Percentiles rank a stretch among this genome's conserved stretches.
Conservation (phyloP, 2,329 filamentous ascomycete genomes). For the Penicillium sp. region DNA sequence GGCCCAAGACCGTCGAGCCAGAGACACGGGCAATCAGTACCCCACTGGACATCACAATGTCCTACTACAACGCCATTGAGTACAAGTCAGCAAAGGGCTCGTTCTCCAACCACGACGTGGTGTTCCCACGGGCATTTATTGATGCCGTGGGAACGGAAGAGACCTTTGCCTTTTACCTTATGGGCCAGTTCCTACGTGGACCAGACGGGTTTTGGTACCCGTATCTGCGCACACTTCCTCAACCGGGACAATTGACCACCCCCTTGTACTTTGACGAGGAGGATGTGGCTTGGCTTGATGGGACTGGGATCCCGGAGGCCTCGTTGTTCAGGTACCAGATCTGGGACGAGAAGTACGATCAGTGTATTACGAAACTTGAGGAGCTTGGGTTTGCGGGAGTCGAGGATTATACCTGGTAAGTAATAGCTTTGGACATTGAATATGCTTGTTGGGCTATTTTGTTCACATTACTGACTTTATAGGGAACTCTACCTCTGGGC, state of each 20-base stretch:
- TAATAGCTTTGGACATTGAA: background rate
- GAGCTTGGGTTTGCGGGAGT: conserved; percentile 29
- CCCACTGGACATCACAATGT: conserved; percentile 36
- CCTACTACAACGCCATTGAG: conserved; percentile 38
- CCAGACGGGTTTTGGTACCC: conserved; percentile 63
- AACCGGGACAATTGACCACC: conserved; percentile 59
- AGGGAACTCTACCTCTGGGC: conserved; percentile 50
- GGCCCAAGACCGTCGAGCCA: conserved; percentile 22
- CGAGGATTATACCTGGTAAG: conserved; percentile 41
- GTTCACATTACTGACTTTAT: conserved; percentile 7
- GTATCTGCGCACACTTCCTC: conserved; percentile 66
- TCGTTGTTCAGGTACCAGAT: conserved; percentile 33
- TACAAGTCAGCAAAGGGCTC: conserved; percentile 13
- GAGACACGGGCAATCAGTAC: conserved; percentile 38
- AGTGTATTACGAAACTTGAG: conserved; percentile 30
- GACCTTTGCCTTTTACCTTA: conserved; percentile 65
- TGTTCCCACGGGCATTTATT: conserved; percentile 54
- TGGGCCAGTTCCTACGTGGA: conserved; percentile 64
- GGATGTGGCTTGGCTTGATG: conserved; percentile 53
- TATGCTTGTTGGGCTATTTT: background rate
- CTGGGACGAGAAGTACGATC: conserved; percentile 41
- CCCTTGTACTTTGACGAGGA: conserved; percentile 64
- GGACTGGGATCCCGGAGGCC: conserved; percentile 36
- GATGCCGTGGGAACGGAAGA: conserved; percentile 56
- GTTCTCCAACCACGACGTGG: conserved; percentile 34